Evolutionary conservation across 257 asterid species (phyloP), one percentile per base, ranked within the genome.

Genomic region (Paraleonurus japonicus): DNA sequence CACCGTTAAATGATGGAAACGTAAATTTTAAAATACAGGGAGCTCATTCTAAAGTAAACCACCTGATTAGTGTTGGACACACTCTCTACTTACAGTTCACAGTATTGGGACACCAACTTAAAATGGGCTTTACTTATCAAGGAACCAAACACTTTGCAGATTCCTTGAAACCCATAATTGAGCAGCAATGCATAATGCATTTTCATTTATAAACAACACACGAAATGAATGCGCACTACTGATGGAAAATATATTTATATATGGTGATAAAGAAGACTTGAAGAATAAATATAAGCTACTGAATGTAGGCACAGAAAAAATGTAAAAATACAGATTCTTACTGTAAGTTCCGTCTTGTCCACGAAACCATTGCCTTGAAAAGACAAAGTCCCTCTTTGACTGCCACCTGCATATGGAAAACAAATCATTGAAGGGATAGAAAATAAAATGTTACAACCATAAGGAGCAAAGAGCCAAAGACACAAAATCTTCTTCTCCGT

Each of bases 321-420:
- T 48, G 67, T 53, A 9, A 61, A 41, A 51, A 28, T 22, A 32
- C 59, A 60, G 50, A 78, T 62, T 69, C 96, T 84, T 86, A 95
- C 99, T 92, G 80, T 95, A 92, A 55, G 95, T 86, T 82, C 97
- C 99, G 75, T 95, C 99, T 84, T 95, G 98, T 75, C 94, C 97
- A 32, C 87, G 95, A 81, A 90, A 92, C 99, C 99, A 95, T 75
- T 90, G 96, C 83, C 99, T 82, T 65, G 99, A 92, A 80, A 88
- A 95, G 63, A 92, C 89, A 71, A 95, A 95, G 79, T 95, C 99
- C 85, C 86, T 88, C 85, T 85, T 95, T 19, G 90, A 78, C 55
- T 85, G 87, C 98, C 99, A 83, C 99, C 99, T 95, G 94, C 79
- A 82, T 33, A 74, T 26, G 39, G 62, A 48, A 64, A 41, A 59